phyloP scores from a whole-genome alignment of 2,329 filamentous ascomycete genomes.

The Neopestalotiopsis sp. region DNA sequence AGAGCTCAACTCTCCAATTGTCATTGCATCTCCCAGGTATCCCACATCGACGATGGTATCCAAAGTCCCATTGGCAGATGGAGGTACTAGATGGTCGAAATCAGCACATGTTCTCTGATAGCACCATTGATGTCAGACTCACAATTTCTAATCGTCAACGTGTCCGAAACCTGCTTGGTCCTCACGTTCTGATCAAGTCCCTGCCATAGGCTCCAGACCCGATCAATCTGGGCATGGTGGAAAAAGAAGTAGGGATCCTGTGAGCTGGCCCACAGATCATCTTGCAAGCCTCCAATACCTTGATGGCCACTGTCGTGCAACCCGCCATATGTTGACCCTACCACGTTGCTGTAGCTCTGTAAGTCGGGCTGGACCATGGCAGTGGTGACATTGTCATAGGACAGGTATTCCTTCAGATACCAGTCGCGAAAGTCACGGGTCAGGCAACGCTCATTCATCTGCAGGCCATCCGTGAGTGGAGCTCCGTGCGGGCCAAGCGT shows the following conservation, averaged over 20 bases:
- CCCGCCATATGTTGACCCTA: constrained; percentile 31
- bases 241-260: constrained; percentile 24
- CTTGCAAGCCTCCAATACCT: constrained; percentile 30
- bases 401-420: constrained; percentile 26
- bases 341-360: constrained; percentile 25
- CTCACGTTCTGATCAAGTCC: constrained; percentile 16
- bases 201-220: constrained; percentile 29
- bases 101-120: background rate
- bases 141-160: constrained; percentile 29
- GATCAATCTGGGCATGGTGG: constrained; percentile 24
- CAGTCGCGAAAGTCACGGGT: constrained; percentile 24
- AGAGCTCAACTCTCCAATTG: constrained; percentile 33
- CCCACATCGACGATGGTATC: constrained; percentile 29
- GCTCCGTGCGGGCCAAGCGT: constrained; percentile 34
- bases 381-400: constrained; percentile 32
- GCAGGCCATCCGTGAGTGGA: constrained; percentile 27
- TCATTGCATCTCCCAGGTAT: constrained; percentile 26
- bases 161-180: constrained; percentile 25
- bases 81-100: constrained; percentile 17
- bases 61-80: constrained; percentile 27
- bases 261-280: background rate
- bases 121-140: background rate
- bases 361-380: constrained; percentile 22
- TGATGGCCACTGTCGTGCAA: constrained; percentile 35
- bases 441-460: constrained; percentile 41